phyloP scores from a whole-genome alignment of 176 grass and related monocot species.

The Carex kokanica region DNA sequence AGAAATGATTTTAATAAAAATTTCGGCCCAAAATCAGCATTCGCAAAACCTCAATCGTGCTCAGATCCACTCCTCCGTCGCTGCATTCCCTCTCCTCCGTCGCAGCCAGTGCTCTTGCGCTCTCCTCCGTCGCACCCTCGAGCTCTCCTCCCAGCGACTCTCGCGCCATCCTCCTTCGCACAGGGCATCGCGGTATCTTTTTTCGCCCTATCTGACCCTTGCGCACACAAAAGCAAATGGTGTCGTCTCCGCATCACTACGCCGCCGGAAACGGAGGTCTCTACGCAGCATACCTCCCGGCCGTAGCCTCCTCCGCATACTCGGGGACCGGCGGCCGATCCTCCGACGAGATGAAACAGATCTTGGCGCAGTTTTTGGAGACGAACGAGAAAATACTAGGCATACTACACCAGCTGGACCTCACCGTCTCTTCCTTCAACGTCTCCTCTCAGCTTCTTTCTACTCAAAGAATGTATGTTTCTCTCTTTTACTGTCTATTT shows the following conservation, averaged over 20 bases:
- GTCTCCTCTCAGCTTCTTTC: slow-evolving; percentile 69
- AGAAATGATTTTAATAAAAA: too few species aligned
- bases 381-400: slow-evolving; percentile 87
- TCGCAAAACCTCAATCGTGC: too few species aligned
- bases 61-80: too few species aligned
- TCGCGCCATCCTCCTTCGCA: too few species aligned
- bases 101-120: too few species aligned
- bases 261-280: slow-evolving; percentile 3
- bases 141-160: too few species aligned
- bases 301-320: slow-evolving; percentile 32
- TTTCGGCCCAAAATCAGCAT: too few species aligned
- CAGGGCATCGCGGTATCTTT: too few species aligned
- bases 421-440: slow-evolving; percentile 90
- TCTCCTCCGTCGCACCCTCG: too few species aligned
- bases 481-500: neutral
- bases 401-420: slow-evolving; percentile 87
- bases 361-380: slow-evolving; percentile 54
- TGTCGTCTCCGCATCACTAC: slow-evolving; percentile 37
- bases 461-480: slow-evolving; percentile 72
- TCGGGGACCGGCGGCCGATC: neutral
- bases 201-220: too few species aligned
- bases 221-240: slow-evolving; percentile 25
- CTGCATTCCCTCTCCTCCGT: too few species aligned
- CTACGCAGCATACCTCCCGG: slow-evolving; percentile 9
- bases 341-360: slow-evolving; percentile 65